Percentiles rank a stretch among this genome's conserved stretches.
These are phyloP conservation scores for Lachancea waltii DNA, from an alignment of 805 yeast species.

Conservation along the genomic window DNA sequence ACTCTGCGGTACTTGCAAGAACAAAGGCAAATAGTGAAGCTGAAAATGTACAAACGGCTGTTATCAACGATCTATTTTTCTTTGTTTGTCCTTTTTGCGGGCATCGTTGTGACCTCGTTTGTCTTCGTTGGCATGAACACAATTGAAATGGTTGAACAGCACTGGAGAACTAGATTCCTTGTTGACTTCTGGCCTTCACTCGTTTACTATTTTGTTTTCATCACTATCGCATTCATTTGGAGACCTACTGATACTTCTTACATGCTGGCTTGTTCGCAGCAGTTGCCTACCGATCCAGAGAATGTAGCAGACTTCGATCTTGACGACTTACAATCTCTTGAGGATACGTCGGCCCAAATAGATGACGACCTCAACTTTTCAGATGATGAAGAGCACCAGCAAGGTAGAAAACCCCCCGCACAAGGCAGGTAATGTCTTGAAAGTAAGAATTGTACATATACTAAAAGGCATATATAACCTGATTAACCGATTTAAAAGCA, in stretches of 20 bases:
- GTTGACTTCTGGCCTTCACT: constrained; percentile 94
- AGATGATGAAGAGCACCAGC: constrained; percentile 22
- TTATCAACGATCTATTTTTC: constrained; percentile 71
- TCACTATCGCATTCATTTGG: constrained; percentile 86
- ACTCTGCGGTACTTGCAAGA: constrained; percentile 70
- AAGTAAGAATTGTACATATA: background rate
- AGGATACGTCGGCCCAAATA: constrained; percentile 23
- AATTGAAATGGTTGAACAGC: constrained; percentile 70
- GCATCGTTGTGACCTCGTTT: constrained; percentile 64
- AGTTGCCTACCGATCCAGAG: constrained; percentile 74
- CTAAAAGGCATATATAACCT: background rate
- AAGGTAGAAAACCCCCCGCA: constrained; percentile 1
- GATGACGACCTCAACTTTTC: constrained; percentile 28
- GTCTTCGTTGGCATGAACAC: constrained; percentile 67
- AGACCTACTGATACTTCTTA: constrained; percentile 95
- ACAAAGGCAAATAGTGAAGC: constrained; percentile 88
- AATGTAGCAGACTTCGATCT: constrained; percentile 62
- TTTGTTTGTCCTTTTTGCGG: constrained; percentile 60
- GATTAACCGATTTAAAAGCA: background rate
- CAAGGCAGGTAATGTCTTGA: background rate
- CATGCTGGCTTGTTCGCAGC: constrained; percentile 90
- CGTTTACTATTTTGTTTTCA: constrained; percentile 76
- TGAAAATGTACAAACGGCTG: constrained; percentile 75
- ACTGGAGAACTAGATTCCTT: constrained; percentile 87
- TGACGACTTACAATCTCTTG: constrained; percentile 45